These are phyloP conservation scores for Rhytidhysteron rufulum DNA, from an alignment of 2,329 filamentous ascomycete genomes.

Conservation along the genomic window DNA sequence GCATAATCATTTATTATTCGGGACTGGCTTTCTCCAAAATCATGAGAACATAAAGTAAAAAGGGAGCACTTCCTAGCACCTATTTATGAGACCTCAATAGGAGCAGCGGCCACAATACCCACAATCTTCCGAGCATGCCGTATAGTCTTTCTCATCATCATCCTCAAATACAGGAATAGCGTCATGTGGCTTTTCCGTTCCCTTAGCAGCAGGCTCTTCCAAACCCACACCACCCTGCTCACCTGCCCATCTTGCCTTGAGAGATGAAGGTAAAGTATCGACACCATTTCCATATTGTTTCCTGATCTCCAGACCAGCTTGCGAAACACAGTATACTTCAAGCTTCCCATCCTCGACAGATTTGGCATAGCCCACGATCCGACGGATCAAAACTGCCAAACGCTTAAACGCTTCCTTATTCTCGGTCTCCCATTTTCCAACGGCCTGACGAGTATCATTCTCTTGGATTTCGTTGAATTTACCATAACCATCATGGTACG, in stretches of 20 bases:
- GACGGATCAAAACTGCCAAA: constrained; percentile 25
- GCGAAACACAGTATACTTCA: constrained; percentile 32
- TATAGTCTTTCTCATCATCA: constrained; percentile 29
- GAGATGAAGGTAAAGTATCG: constrained; percentile 17
- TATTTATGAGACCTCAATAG: no score
- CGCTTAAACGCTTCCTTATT: constrained; percentile 27
- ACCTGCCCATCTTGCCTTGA: constrained; percentile 7
- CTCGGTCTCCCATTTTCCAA: constrained; percentile 41
- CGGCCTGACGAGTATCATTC: constrained; percentile 31
- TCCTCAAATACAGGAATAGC: constrained; percentile 13
- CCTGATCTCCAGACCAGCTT: constrained; percentile 33
- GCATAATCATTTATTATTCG: no score
- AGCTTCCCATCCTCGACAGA: constrained; percentile 16
- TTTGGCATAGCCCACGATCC: constrained; percentile 25
- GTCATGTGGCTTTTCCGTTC: constrained; percentile 3
- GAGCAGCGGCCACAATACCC: constrained; percentile 37
- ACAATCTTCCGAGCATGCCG: constrained; percentile 34
- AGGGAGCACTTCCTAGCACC: no score
- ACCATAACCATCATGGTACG: constrained; percentile 43
- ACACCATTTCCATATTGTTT: constrained; percentile 20
- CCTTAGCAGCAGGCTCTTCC: background rate
- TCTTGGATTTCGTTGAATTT: constrained; percentile 40
- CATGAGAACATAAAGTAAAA: no score
- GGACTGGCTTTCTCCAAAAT: no score
- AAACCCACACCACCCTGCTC: constrained; percentile 1